Evolutionary conservation across 345 rosid genomes (phyloP).

Genomic region (Sisymbrium irio): DNA sequence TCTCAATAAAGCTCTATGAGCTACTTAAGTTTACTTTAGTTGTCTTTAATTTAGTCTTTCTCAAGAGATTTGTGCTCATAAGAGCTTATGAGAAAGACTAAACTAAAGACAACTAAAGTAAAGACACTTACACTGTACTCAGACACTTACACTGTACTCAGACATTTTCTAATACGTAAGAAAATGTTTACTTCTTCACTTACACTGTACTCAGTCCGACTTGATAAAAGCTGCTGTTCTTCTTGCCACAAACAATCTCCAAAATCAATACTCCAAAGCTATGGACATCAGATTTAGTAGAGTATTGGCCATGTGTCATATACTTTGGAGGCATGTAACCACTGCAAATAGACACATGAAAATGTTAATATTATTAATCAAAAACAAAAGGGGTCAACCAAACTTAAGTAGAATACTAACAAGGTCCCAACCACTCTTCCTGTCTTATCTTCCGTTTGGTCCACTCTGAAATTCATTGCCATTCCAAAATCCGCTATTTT

Average conservation of each 20-base stretch:
- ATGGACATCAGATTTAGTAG: slow-evolving; percentile 36
- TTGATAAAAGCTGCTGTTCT: slow-evolving; percentile 23
- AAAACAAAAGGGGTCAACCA: background rate
- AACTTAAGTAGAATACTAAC: background rate
- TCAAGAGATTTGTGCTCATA: too few species aligned
- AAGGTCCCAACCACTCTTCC: slow-evolving; percentile 21
- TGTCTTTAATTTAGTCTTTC: too few species aligned
- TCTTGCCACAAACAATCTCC: slow-evolving; percentile 36
- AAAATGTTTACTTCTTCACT: too few species aligned
- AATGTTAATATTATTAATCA: background rate
- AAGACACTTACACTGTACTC: too few species aligned
- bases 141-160: too few species aligned
- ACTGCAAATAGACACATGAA: slow-evolving; percentile 7
- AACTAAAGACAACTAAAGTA: too few species aligned
- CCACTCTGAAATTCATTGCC: slow-evolving; percentile 17
- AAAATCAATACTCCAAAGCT: slow-evolving; percentile 38
- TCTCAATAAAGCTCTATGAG: too few species aligned
- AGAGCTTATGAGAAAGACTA: too few species aligned
- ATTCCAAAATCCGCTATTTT: slow-evolving; percentile 29
- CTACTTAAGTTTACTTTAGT: too few species aligned
- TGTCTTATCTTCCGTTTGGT: slow-evolving; percentile 11
- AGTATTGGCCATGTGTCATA: slow-evolving; percentile 22
- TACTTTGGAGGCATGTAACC: slow-evolving; percentile 45
- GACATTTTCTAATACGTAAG: too few species aligned
- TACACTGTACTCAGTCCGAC: too few species aligned